phyloP scores from a whole-genome alignment of 495 filamentous ascomycete species.

The Pyrenula aspistea region DNA sequence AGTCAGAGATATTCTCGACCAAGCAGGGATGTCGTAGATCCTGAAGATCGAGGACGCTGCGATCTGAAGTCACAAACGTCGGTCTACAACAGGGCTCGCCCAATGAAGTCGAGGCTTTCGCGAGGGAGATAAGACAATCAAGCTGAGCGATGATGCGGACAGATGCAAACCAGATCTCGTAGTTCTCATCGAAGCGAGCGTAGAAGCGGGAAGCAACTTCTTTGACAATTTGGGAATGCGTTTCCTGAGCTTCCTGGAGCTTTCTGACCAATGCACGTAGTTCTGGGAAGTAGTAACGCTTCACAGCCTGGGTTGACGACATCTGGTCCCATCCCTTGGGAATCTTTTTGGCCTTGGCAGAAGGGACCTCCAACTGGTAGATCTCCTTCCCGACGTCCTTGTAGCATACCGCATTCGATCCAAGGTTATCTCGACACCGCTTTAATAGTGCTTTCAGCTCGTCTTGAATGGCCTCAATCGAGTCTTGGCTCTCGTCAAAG shows the following conservation, averaged over 20 bases:
- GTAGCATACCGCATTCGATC: conserved; percentile 61
- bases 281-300: conserved; percentile 88
- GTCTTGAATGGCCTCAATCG: conserved; percentile 56
- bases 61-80: conserved; percentile 66
- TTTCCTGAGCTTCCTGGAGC: conserved; percentile 89
- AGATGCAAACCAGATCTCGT: conserved; percentile 75
- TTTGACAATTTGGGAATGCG: conserved; percentile 82
- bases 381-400: conserved; percentile 92
- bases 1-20: conserved; percentile 74
- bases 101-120: conserved; percentile 71
- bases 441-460: conserved; percentile 63
- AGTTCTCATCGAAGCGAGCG: conserved; percentile 76
- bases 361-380: conserved; percentile 85
- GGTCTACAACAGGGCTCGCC: conserved; percentile 86
- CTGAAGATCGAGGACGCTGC: conserved; percentile 79
- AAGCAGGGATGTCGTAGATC: conserved; percentile 94
- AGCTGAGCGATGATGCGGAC: conserved; percentile 82
- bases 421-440: conserved; percentile 53
- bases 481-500: conserved; percentile 77
- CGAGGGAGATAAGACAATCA: conserved; percentile 87
- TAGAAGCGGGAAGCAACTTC: conserved; percentile 78
- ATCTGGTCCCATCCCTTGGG: conserved; percentile 89
- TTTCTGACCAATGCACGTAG: conserved; percentile 69
- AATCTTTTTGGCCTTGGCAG: conserved; percentile 62
- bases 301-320: conserved; percentile 82